Evolutionary conservation across 2,329 filamentous ascomycete genomes (phyloP).

Genomic region (Alternaria triticimaculans): DNA sequence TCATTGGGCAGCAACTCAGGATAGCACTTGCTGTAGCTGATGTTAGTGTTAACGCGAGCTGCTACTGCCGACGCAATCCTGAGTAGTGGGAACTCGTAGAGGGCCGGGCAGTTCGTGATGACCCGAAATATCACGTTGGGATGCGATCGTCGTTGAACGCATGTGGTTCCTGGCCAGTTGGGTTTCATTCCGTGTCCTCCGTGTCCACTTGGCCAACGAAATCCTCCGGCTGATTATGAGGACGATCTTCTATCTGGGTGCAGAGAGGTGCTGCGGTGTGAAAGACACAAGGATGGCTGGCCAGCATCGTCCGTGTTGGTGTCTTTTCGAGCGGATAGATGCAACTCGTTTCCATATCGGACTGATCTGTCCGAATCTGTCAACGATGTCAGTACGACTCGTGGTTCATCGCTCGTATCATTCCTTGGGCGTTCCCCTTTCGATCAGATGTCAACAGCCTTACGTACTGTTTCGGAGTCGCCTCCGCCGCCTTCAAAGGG

Average conservation of each 20-base stretch:
- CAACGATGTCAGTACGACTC: neutral
- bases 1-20: constrained; percentile 59
- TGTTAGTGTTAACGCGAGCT: constrained; percentile 64
- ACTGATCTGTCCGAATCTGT: constrained; percentile 4
- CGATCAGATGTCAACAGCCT: neutral
- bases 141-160: neutral
- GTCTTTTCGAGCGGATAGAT: neutral
- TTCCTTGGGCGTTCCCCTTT: neutral
- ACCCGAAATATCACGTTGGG: neutral
- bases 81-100: constrained; percentile 7
- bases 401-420: neutral
- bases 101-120: neutral
- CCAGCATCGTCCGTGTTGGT: neutral
- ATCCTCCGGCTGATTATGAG: neutral
- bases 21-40: constrained; percentile 64
- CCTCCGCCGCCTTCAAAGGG: neutral
- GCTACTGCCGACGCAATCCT: constrained; percentile 56
- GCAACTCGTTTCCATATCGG: neutral
- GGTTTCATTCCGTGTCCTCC: neutral
- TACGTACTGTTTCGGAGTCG: neutral
- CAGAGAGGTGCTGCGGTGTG: neutral
- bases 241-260: constrained; percentile 6
- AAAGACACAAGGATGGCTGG: neutral
- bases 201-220: neutral
- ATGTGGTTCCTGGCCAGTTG: neutral